Base-by-base conservation (phyloP, 306 rosid species). In the Oemleria cerasiformis region DNA sequence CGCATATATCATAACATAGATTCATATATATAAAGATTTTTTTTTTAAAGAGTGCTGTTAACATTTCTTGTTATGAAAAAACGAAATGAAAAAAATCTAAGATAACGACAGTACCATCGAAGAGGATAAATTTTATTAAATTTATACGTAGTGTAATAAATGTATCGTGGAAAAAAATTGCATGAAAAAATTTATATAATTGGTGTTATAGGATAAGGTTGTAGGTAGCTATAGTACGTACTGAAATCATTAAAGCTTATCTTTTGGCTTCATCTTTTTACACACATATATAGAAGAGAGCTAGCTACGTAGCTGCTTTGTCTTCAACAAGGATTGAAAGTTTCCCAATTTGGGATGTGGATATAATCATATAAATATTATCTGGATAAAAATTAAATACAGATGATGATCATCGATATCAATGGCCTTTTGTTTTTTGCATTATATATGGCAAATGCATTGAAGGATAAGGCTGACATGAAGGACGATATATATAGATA, bases 101-200 rank as follows among this genome's bases (percentile, higher is more conserved):
- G 17, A 56, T 11, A 55, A 55, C 7, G 8, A 15, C 36, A 5
- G 9, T 55, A 5, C 34, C 12, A 11, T 14, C 25, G 8, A 56
- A 56, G 8, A 43, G 1, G 40, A 23, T 64, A 41, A 41, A 17
- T 10, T n/a, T 19, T 63, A 50, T 65, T 21, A 19, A 43, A 43
- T 21, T 9, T 65, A 53, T 43, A 64, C 0, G n/a, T 5, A 43
- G 2, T 7, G 20, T 21, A 23, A 64, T 64, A 19, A 43, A 43
- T 63, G 51, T 19, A 7, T n/a, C 23, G 54, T 65, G 69, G 69
- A 65, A 20, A 20, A 19, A 43, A 25, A 65, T 65, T 13, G 51
- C 2, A 44, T 65, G 38, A 36, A 13, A 13, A 65, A 9, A 2
- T 1, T 30, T n/a, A 64, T 21, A 9, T 19, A 40, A 40, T 40